Evolutionary conservation across 768 basidiomycete genomes (phyloP), one percentile per base, ranked within the genome.

Genomic region (Pleurotus sapidus): DNA sequence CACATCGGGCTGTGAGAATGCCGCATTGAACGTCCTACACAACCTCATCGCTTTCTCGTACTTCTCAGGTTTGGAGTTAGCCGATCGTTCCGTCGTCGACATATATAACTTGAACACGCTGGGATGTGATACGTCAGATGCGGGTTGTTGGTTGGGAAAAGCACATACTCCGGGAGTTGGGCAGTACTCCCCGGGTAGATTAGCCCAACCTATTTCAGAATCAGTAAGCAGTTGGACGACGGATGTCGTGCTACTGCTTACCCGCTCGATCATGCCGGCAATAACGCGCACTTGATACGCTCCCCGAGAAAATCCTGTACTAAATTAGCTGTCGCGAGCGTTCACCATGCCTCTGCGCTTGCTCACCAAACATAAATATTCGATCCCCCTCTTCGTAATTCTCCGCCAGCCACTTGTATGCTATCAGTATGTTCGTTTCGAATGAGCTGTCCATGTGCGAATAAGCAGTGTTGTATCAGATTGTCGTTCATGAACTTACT

Each of bases 241-340:
- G n/a, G n/a, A n/a, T n/a, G n/a, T n/a, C n/a, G n/a, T n/a, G n/a
- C n/a, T 3, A 20, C 40, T n/a, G 15, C 59, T 12, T 40, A 77
- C 79, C 49, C 59, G 69, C 12, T 72, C 63, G n/a, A 79, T 77
- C 79, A 80, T 78, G 3, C 66, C 78, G 1, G 78, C 72, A 39
- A 80, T 50, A 0, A 68, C 72, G 24, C 79, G 70, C 6, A 74
- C 75, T 60, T 80, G 79, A 60, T 76, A 79, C 27, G 76, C 78
- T 3, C 79, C 79, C 15, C 79, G 77, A 2, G 79, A 81, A 61
- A 77, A 81, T 0, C 80, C 80, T 80, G 42, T n/a, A n/a, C n/a
- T n/a, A n/a, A n/a, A n/a, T n/a, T n/a, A n/a, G n/a, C n/a, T n/a
- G n/a, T n/a, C n/a, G n/a, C n/a, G n/a, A n/a, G n/a, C n/a, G n/a